A percentile compares a stretch with the other conserved stretches of the same genome.
Evolutionary conservation across 2,329 filamentous ascomycete genomes (phyloP).

Genomic region (Dendrostoma leiphaemia): DNA sequence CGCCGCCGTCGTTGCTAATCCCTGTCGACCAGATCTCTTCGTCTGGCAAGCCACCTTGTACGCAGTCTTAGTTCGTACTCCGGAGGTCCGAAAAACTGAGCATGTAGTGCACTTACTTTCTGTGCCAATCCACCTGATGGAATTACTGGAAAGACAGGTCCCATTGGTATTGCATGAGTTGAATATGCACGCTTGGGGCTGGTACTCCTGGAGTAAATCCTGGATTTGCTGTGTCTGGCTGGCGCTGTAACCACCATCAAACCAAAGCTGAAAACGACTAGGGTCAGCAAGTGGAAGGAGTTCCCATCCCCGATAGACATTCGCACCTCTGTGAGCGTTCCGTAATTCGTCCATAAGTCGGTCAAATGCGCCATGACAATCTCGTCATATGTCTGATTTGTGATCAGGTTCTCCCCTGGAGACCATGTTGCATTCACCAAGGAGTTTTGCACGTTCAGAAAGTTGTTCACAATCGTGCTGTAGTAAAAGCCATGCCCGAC

Average conservation of each 20-base stretch:
- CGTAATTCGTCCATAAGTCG: conserved; percentile 25
- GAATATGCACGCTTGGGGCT: conserved; percentile 25
- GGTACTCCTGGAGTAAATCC: conserved; percentile 20
- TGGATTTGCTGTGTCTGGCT: conserved; percentile 22
- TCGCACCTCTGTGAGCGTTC: conserved; percentile 24
- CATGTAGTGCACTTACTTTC: conserved; percentile 12
- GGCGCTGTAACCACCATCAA: conserved; percentile 26
- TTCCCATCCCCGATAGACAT: no score
- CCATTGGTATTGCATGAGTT: conserved; percentile 24
- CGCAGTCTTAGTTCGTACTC: background rate
- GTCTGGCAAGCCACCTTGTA: conserved; percentile 18
- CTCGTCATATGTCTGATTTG: conserved; percentile 24
- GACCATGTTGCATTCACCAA: conserved; percentile 20
- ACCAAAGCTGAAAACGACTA: conserved; percentile 23
- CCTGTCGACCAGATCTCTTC: conserved; percentile 27
- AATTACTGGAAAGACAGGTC: conserved; percentile 22
- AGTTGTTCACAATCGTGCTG: conserved; percentile 30
- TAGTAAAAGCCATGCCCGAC: conserved; percentile 30
- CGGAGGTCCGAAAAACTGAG: background rate
- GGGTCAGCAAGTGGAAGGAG: background rate
- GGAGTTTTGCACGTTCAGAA: conserved; percentile 25
- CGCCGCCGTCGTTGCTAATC: conserved; percentile 22
- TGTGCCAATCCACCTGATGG: conserved; percentile 24
- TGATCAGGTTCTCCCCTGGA: conserved; percentile 22
- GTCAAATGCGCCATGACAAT: conserved; percentile 25